Conservation (phyloP, 2,329 filamentous ascomycete genomes). For the Gnomoniopsis sp. region DNA sequence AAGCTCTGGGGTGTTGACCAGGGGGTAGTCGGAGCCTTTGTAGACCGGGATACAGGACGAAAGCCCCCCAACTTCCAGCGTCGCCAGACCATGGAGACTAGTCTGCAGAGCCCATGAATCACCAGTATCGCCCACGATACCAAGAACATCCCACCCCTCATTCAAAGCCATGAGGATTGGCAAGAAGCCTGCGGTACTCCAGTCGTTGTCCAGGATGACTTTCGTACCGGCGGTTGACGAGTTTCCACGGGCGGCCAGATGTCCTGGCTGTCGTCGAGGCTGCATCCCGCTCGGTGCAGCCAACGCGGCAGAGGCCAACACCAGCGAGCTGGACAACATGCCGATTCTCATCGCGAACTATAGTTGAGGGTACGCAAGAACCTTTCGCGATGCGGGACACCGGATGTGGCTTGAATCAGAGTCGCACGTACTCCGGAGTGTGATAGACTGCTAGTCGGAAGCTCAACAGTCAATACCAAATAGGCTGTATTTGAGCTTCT, state of each 20-base stretch:
- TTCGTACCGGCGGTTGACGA: constrained; percentile 10
- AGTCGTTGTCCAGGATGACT: constrained; percentile 43
- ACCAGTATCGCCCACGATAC: constrained; percentile 35
- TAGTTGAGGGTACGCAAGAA: neutral
- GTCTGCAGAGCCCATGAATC: constrained; percentile 43
- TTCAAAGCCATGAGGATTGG: constrained; percentile 42
- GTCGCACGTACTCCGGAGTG: too few species aligned
- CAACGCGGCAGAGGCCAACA: neutral
- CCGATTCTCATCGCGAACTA: constrained; percentile 4
- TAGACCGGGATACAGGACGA: constrained; percentile 44
- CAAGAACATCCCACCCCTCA: constrained; percentile 41
- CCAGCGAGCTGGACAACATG: neutral
- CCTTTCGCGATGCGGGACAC: too few species aligned
- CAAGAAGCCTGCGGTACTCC: constrained; percentile 38
- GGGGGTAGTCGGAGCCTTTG: constrained; percentile 42
- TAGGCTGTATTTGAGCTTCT: too few species aligned
- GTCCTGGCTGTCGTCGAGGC: neutral
- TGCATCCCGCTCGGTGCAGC: constrained; percentile 5
- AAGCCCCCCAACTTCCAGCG: constrained; percentile 42
- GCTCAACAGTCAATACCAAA: too few species aligned
- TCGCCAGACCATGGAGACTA: constrained; percentile 42
- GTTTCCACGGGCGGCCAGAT: neutral
- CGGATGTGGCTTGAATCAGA: too few species aligned
- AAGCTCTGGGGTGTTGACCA: constrained; percentile 41
- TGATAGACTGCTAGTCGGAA: too few species aligned